A percentile compares a stretch with the other conserved stretches of the same genome.
Conservation (phyloP, 1,284 basidiomycete genomes). For the Abortiporus biennis region DNA sequence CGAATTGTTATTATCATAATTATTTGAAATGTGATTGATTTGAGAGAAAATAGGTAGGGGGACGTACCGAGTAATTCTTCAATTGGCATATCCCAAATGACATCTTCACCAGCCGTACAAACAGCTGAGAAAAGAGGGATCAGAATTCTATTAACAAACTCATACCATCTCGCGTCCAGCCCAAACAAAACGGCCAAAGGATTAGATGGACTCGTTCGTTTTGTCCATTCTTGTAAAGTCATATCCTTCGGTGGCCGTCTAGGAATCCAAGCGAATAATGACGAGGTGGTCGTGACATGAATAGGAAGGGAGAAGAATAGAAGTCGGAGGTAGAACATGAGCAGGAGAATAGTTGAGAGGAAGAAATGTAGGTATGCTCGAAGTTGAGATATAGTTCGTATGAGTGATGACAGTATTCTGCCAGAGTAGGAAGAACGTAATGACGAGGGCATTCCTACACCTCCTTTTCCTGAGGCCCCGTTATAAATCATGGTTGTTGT, state of each 20-base stretch:
- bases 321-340: slow-evolving; percentile 50
- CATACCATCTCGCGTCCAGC: slow-evolving; percentile 43
- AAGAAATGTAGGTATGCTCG: slow-evolving; percentile 21
- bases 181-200: slow-evolving; percentile 32
- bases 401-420: too few relatives aligned
- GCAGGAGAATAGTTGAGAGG: slow-evolving; percentile 32
- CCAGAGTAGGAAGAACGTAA: slow-evolving; percentile 17
- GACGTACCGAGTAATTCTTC: slow-evolving; percentile 56
- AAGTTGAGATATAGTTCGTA: background rate
- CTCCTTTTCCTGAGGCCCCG: slow-evolving; percentile 50
- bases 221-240: slow-evolving; percentile 46
- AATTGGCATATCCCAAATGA: slow-evolving; percentile 47
- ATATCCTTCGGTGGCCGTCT: slow-evolving; percentile 19
- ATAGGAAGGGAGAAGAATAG: slow-evolving; percentile 44
- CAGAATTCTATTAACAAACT: slow-evolving; percentile 48
- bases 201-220: slow-evolving; percentile 32
- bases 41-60: background rate
- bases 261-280: background rate
- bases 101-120: slow-evolving; percentile 50
- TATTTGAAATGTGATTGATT: background rate
- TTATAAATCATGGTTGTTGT: slow-evolving; percentile 58
- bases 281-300: slow-evolving; percentile 25
- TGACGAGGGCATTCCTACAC: slow-evolving; percentile 45
- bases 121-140: slow-evolving; percentile 69
- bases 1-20: too few relatives aligned